Conservation (phyloP, 169 alveolate genomes). For the Theileria luwenshuni region DNA sequence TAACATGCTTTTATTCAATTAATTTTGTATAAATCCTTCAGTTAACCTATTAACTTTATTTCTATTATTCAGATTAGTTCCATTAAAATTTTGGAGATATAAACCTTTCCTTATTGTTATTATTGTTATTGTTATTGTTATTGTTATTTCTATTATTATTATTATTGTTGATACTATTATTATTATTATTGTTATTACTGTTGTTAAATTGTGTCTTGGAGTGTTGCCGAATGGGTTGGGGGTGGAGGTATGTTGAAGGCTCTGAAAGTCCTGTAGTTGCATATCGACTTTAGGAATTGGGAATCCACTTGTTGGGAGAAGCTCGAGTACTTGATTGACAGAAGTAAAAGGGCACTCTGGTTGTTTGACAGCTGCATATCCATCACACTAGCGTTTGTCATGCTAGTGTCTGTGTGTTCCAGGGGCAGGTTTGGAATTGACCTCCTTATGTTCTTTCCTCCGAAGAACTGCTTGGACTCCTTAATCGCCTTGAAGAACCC, state of each 20-base stretch:
- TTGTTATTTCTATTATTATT: neutral
- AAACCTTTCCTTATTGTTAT: conserved; percentile 84
- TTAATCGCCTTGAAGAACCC: conserved; percentile 16
- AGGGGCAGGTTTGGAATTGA: conserved; percentile 39
- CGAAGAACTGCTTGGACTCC: conserved; percentile 24
- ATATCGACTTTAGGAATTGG: conserved; percentile 6
- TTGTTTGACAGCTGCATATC: conserved; percentile 46
- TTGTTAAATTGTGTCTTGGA: conserved; percentile 5
- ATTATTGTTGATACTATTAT: neutral
- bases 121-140: conserved; percentile 21
- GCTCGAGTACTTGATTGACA: conserved; percentile 53
- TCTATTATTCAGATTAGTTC: too few species aligned
- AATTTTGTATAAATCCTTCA: too few species aligned
- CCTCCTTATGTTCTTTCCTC: conserved; percentile 21
- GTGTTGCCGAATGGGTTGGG: conserved; percentile 33
- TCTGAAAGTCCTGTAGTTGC: conserved; percentile 1
- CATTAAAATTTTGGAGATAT: too few species aligned
- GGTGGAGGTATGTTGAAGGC: conserved; percentile 51
- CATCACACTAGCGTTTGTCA: conserved; percentile 30
- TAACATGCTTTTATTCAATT: too few species aligned
- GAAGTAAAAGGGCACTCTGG: conserved; percentile 53
- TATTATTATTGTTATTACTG: neutral
- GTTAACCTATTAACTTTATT: too few species aligned
- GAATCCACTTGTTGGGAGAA: conserved; percentile 28
- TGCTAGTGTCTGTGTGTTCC: conserved; percentile 22